Evolutionary conservation across 2,329 filamentous ascomycete genomes (phyloP), one percentile per base, ranked within the genome.

Genomic region (Balansia obtecta): DNA sequence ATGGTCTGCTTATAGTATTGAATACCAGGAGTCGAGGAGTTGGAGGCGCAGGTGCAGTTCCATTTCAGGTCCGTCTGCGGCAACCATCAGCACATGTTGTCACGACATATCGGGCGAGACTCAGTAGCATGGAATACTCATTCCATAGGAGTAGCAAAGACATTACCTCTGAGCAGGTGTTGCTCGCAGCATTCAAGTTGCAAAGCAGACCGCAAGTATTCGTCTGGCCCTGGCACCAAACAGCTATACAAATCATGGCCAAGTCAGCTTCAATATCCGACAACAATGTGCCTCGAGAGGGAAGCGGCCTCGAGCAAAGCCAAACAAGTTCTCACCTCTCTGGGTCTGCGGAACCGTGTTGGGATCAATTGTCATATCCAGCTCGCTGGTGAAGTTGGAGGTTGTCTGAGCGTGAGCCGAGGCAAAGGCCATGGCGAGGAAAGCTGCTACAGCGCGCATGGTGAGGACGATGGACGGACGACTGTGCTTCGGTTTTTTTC

Each of bases 1-100:
- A 80, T 65, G 2, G 75, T 77, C 66, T 78, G 70, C 46, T 54
- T 57, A 65, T 77, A 80, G 62, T 73, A 70, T 62, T 77, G 65
- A 44, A 80, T 70, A 52, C 72, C 73, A 13, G 76, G 75, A 7
- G 68, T 65, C 45, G 68, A 70, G 58, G 61, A 65, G 63, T 79
- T 76, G 55, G 63, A 58, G 34, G 60, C 49, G 68, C 77, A 80
- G 15, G 63, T 68, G 63, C 77, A 80, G 15, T 60, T 56, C 64
- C 70, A 80, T 49, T 63, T 56, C 42, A 80, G 68, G 40, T 50
- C 49, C 71, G 77, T 54, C 42, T 53, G 27, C 45, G 16, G 30
- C 30, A 45, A 8, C 15, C 20, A 37, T 53, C 45, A 55, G 50
- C 42, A 48, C 37, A 41, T 32, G 12, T 43, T 37, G 27, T 7